Percentiles rank a stretch among this genome's conserved stretches.
phyloP scores from a whole-genome alignment of 148 eudicot genomes.

The Arctostaphylos glauca region DNA sequence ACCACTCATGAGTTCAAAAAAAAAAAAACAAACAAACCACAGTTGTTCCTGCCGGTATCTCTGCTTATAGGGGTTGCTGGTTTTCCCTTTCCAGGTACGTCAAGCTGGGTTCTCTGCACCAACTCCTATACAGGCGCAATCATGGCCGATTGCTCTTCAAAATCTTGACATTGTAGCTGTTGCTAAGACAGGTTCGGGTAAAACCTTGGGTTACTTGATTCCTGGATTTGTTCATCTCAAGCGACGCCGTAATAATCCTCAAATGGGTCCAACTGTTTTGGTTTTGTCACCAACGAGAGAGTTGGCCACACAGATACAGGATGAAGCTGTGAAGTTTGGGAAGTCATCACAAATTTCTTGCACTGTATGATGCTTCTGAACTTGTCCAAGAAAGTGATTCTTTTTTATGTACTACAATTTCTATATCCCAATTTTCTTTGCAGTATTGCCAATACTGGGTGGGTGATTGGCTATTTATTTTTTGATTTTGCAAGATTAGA shows the following conservation, averaged over 20 bases:
- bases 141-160: slow-evolving; percentile 89
- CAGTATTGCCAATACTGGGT: background rate
- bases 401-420: background rate
- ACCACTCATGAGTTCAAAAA: slow-evolving; percentile 33
- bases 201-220: slow-evolving; percentile 81
- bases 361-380: slow-evolving; percentile 42
- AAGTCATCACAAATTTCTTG: slow-evolving; percentile 65
- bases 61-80: slow-evolving; percentile 34
- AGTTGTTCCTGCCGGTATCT: slow-evolving; percentile 21
- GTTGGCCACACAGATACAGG: slow-evolving; percentile 93
- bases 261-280: slow-evolving; percentile 87
- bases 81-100: slow-evolving; percentile 59
- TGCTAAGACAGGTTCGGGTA: slow-evolving; percentile 93
- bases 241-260: slow-evolving; percentile 56
- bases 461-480: background rate
- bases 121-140: slow-evolving; percentile 91
- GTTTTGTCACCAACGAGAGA: slow-evolving; percentile 94
- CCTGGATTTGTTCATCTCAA: slow-evolving; percentile 85
- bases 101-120: slow-evolving; percentile 85
- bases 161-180: slow-evolving; percentile 80
- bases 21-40: slow-evolving; percentile 14
- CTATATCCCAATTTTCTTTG: background rate
- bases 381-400: slow-evolving; percentile 1
- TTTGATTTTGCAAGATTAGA: background rate
- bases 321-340: slow-evolving; percentile 88